Evolutionary conservation across 805 yeast species (phyloP).

Genomic region (Sugiyamaella mastotermitis): DNA sequence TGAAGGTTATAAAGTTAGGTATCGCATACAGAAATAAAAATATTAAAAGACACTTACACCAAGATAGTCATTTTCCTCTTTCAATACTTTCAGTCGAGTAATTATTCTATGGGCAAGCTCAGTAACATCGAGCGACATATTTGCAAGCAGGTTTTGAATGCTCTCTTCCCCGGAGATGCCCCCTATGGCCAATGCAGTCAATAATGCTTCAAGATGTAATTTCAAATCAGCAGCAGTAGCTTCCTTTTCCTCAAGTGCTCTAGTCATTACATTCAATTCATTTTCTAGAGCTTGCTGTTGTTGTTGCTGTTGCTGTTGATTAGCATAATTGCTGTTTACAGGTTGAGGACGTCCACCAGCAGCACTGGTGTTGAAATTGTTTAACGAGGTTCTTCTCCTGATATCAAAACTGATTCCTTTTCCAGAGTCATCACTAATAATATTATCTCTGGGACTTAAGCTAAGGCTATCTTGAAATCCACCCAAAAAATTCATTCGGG

Average conservation of each 20-base stretch:
- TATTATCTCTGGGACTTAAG: not conserved
- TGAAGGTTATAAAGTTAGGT: constrained; percentile 13
- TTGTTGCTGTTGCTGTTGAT: constrained; percentile 1
- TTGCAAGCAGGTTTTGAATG: constrained; percentile 6
- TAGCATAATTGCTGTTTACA: constrained; percentile 1
- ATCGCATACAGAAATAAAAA: too few relatives aligned
- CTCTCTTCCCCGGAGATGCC: constrained; percentile 11
- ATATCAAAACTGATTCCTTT: not conserved
- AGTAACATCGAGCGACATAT: constrained; percentile 51
- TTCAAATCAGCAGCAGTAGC: constrained; percentile 58
- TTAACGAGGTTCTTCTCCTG: not conserved
- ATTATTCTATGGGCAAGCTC: constrained; percentile 71
- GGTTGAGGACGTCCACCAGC: not conserved
- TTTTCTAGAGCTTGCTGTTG: constrained; percentile 31
- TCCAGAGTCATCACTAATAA: not conserved
- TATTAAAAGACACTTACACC: constrained; percentile 25
- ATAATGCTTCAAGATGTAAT: constrained; percentile 53
- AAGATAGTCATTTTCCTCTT: constrained; percentile 64
- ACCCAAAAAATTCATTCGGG: not conserved
- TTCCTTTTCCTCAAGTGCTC: constrained; percentile 40
- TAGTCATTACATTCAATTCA: constrained; percentile 44
- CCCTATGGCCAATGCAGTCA: constrained; percentile 42
- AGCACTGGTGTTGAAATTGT: constrained; percentile 1
- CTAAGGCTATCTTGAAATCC: constrained; percentile 4
- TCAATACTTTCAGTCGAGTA: constrained; percentile 51